These are phyloP conservation scores for Holtermanniella nyarrowii DNA, from an alignment of 768 basidiomycete genomes.

Conservation along the genomic window DNA sequence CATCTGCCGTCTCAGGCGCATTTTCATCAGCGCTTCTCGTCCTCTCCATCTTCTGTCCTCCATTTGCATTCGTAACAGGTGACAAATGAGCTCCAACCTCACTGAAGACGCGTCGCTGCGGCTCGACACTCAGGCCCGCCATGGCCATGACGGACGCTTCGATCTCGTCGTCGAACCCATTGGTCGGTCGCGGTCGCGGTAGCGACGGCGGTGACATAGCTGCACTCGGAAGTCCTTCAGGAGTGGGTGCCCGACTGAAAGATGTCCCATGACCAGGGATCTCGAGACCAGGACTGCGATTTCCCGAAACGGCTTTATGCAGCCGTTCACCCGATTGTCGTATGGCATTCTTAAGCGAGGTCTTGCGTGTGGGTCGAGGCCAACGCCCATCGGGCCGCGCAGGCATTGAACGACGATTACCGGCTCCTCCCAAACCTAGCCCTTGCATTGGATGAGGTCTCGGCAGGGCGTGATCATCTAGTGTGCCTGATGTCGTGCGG, in stretches of 20 bases:
- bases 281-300: neutral
- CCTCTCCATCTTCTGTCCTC: neutral
- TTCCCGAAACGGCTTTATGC: neutral
- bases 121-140: slow-evolving; percentile 62
- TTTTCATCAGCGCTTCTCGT: slow-evolving; percentile 3
- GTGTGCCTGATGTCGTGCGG: slow-evolving; percentile 23
- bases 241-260: slow-evolving; percentile 1
- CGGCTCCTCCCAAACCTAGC: slow-evolving; percentile 2
- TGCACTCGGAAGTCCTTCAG: slow-evolving; percentile 12
- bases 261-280: neutral
- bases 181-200: neutral
- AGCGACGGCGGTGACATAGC: neutral
- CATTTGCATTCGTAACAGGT: neutral
- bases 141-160: slow-evolving; percentile 73
- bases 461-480: slow-evolving; percentile 31
- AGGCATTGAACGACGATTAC: slow-evolving; percentile 11
- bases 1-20: slow-evolving; percentile 15
- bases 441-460: slow-evolving; percentile 21
- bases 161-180: slow-evolving; percentile 30
- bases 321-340: neutral
- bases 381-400: slow-evolving; percentile 2
- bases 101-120: slow-evolving; percentile 12
- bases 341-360: neutral
- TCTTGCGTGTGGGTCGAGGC: neutral
- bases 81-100: slow-evolving; percentile 4